A percentile compares a stretch with the other conserved stretches of the same genome.
Conservation (phyloP, 1,139 yeast genomes). For the Blastobotrys apis region DNA sequence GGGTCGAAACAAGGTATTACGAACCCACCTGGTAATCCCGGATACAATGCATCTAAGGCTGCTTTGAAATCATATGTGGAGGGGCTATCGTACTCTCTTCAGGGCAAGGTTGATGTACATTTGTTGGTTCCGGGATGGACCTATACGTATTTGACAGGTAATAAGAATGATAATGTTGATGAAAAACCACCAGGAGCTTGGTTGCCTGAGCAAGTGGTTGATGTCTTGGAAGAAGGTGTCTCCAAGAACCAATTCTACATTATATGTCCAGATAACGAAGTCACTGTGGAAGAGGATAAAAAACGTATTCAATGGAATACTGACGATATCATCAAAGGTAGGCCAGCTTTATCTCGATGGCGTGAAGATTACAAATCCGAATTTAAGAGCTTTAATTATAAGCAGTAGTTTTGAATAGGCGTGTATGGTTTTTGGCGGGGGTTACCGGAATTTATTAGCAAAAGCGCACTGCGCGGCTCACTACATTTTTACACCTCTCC, state of each 20-base stretch:
- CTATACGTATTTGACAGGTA: constrained; percentile 27
- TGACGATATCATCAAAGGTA: constrained; percentile 22
- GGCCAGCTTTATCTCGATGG: constrained; percentile 31
- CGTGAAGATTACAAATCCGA: constrained; percentile 25
- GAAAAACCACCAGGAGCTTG: constrained; percentile 33
- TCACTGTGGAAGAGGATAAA: constrained; percentile 24
- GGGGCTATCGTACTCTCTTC: constrained; percentile 27
- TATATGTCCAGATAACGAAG: constrained; percentile 30
- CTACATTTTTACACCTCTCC: too few species aligned
- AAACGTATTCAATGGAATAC: constrained; percentile 28
- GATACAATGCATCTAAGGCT: constrained; percentile 32
- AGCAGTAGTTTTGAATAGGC: too few species aligned
- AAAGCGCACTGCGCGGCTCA: too few species aligned
- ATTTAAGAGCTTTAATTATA: too few species aligned
- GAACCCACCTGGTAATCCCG: constrained; percentile 33
- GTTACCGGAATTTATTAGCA: too few species aligned
- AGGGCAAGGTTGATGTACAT: constrained; percentile 24
- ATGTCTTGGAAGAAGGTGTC: constrained; percentile 22
- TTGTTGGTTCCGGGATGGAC: constrained; percentile 33
- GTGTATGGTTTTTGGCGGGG: too few species aligned
- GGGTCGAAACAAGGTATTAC: constrained; percentile 34
- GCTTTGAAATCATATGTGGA: constrained; percentile 30
- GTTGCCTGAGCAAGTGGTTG: constrained; percentile 30
- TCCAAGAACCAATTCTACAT: constrained; percentile 25
- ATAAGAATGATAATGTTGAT: constrained; percentile 16